These are phyloP conservation scores for Sclerotinia borealis DNA, from an alignment of 2,329 filamentous ascomycete species.

Conservation along the genomic window DNA sequence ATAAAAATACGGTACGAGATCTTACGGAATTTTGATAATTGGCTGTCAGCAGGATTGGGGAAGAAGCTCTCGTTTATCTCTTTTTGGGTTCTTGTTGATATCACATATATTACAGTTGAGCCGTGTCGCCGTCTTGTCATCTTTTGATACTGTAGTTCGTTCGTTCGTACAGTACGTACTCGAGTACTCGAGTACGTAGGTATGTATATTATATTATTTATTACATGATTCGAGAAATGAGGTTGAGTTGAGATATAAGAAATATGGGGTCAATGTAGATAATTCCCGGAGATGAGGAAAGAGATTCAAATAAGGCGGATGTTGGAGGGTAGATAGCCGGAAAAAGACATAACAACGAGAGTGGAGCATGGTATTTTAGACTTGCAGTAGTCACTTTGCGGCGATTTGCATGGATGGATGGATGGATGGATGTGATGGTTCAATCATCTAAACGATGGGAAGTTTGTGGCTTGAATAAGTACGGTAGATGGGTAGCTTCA, in stretches of 20 bases:
- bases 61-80: not conserved
- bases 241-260: not conserved
- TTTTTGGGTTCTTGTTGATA: not conserved
- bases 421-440: too few relatives aligned
- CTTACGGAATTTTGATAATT: not conserved
- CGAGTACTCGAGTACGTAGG: too few relatives aligned
- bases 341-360: not conserved
- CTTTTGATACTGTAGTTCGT: too few relatives aligned
- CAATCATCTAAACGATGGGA: too few relatives aligned
- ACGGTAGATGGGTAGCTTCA: too few relatives aligned
- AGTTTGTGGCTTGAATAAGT: too few relatives aligned
- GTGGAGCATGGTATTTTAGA: not conserved
- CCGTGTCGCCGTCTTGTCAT: too few relatives aligned
- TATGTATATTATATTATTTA: too few relatives aligned
- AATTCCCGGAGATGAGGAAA: not conserved
- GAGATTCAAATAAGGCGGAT: constrained; percentile 1
- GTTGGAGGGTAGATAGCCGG: not conserved
- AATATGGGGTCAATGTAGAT: constrained; percentile 1
- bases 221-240: not conserved
- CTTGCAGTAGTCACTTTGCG: too few relatives aligned
- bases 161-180: not conserved
- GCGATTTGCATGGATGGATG: too few relatives aligned
- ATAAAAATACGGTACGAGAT: constrained; percentile 1
- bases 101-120: not conserved
- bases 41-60: not conserved